Evolutionary conservation across 768 basidiomycete genomes (phyloP).

Genomic region (Mycena crocata): DNA sequence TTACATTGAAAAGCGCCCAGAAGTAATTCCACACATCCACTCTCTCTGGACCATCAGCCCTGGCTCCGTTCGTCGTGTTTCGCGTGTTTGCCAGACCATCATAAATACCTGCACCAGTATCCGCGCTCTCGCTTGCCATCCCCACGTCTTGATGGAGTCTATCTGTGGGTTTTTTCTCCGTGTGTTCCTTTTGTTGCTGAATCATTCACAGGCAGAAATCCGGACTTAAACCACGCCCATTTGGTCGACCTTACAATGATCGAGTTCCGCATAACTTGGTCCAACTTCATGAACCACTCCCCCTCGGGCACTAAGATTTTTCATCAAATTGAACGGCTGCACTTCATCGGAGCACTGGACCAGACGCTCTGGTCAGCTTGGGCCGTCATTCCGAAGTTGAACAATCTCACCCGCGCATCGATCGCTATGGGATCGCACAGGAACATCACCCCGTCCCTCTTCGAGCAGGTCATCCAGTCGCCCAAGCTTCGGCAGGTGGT

Average conservation of each 20-base stretch:
- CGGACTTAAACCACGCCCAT: conserved; percentile 10
- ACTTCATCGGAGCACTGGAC: conserved; percentile 27
- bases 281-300: background rate
- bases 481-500: conserved; percentile 32
- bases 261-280: conserved; percentile 27
- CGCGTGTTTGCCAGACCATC: conserved; percentile 2
- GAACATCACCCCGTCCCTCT: background rate
- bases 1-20: conserved; percentile 3
- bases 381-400: conserved; percentile 14
- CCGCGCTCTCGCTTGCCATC: conserved; percentile 30
- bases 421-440: conserved; percentile 27
- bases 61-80: background rate
- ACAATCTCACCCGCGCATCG: conserved; percentile 24
- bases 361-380: background rate
- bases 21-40: conserved; percentile 22
- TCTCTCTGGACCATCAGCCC: conserved; percentile 29
- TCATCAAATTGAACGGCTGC: conserved; percentile 23
- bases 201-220: too few relatives aligned
- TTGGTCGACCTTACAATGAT: conserved; percentile 29
- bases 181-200: too few relatives aligned
- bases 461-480: conserved; percentile 15
- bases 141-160: conserved; percentile 9
- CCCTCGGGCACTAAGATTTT: background rate
- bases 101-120: conserved; percentile 29
- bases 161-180: background rate